Evolutionary conservation across 257 asterid genomes (phyloP).

Genomic region (Dorcoceras hygrometricum): DNA sequence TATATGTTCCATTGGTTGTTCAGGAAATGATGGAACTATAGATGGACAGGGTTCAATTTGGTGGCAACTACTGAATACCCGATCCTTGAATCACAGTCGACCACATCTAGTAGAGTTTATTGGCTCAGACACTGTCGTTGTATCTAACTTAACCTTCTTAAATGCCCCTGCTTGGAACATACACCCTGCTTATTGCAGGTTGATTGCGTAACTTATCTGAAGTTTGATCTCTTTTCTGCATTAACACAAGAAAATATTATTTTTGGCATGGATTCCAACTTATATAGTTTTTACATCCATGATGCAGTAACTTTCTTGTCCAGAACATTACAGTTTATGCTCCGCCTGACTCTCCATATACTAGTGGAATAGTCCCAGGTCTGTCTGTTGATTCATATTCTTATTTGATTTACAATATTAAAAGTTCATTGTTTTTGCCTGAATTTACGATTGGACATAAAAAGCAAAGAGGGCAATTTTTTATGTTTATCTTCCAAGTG

Average conservation of each 20-base stretch:
- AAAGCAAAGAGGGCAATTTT: too few relatives aligned
- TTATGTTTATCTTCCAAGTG: not conserved
- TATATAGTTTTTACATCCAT: conserved; percentile 1
- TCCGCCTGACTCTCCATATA: conserved; percentile 79
- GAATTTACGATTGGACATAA: not conserved
- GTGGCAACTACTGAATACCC: conserved; percentile 68
- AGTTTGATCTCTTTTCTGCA: not conserved
- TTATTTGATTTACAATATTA: not conserved
- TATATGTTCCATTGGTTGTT: conserved; percentile 4
- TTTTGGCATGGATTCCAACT: not conserved
- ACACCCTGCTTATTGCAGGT: conserved; percentile 95
- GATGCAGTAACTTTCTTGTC: conserved; percentile 78
- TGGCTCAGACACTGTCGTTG: conserved; percentile 57
- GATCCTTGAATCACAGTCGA: conserved; percentile 77
- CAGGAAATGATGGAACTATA: conserved; percentile 93
- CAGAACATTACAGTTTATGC: conserved; percentile 80
- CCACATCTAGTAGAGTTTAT: conserved; percentile 83
- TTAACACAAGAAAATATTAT: not conserved
- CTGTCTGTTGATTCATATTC: conserved; percentile 15
- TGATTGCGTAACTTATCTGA: conserved; percentile 14
- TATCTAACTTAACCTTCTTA: conserved; percentile 85
- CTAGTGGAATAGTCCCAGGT: conserved; percentile 95
- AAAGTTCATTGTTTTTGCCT: not conserved
- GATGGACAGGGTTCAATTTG: conserved; percentile 94
- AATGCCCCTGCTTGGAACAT: conserved; percentile 94